Evolutionary conservation across 495 filamentous ascomycete genomes (phyloP).

Genomic region (Lophiotrema nucula): DNA sequence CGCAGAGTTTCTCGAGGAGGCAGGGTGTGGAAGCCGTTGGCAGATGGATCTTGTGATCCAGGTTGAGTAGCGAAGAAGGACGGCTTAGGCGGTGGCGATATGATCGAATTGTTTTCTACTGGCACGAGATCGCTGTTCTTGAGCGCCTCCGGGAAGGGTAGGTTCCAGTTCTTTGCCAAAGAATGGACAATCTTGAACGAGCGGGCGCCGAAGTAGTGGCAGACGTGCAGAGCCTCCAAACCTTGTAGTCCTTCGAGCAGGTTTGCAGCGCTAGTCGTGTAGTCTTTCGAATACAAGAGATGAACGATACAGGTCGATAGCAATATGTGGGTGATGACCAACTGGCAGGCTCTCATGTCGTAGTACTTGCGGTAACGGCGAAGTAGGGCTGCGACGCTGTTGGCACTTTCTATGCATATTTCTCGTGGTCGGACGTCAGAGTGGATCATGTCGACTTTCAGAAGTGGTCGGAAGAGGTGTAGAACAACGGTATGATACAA

Average conservation of each 20-base stretch:
- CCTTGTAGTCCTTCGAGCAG: constrained; percentile 45
- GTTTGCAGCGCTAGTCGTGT: constrained; percentile 10
- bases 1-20: not conserved
- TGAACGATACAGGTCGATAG: constrained; percentile 60
- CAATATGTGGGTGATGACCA: constrained; percentile 60
- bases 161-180: constrained; percentile 57
- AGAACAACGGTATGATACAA: constrained; percentile 65
- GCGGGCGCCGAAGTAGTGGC: constrained; percentile 59
- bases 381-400: constrained; percentile 58
- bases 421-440: constrained; percentile 61
- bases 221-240: constrained; percentile 56
- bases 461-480: constrained; percentile 63
- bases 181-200: constrained; percentile 57
- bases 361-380: constrained; percentile 60
- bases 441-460: constrained; percentile 58
- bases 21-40: not conserved
- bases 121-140: constrained; percentile 12
- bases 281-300: constrained; percentile 42
- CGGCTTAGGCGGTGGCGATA: constrained; percentile 6
- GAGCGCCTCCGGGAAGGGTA: constrained; percentile 39
- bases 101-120: not conserved
- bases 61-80: not conserved
- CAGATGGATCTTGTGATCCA: not conserved
- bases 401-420: constrained; percentile 60
- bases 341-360: constrained; percentile 55